These are phyloP conservation scores for Sapria himalayana DNA, from an alignment of 345 rosid genomes.

Conservation along the genomic window DNA sequence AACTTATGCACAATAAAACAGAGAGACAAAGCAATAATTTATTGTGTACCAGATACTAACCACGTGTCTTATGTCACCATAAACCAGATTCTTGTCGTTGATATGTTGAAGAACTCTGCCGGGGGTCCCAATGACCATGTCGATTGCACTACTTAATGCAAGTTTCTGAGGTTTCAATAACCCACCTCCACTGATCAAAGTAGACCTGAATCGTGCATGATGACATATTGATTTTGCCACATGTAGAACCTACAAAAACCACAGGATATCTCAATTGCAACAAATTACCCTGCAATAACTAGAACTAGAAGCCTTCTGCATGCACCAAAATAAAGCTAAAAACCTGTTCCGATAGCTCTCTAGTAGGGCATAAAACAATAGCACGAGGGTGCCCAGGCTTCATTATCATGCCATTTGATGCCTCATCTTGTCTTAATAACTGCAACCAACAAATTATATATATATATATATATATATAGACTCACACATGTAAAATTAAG, in stretches of 20 bases:
- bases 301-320: neutral
- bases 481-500: too few relatives aligned
- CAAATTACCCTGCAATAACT: neutral
- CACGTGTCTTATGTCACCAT: constrained; percentile 75
- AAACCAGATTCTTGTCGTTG: constrained; percentile 79
- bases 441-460: too few relatives aligned
- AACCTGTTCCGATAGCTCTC: constrained; percentile 97
- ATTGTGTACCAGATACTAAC: too few relatives aligned
- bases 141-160: constrained; percentile 58
- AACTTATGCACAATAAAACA: too few relatives aligned
- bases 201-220: constrained; percentile 76
- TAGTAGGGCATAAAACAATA: constrained; percentile 77
- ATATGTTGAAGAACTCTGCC: constrained; percentile 93
- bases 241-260: constrained; percentile 42
- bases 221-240: constrained; percentile 85
- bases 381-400: constrained; percentile 88
- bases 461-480: too few relatives aligned
- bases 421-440: constrained; percentile 80
- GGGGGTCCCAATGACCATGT: constrained; percentile 92
- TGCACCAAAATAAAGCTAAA: neutral
- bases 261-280: constrained; percentile 5
- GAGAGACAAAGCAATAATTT: too few relatives aligned
- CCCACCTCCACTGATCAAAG: constrained; percentile 83
- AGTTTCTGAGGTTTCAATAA: constrained; percentile 80
- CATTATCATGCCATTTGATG: constrained; percentile 33